Conservation (phyloP, 1,284 basidiomycete genomes). For the Naganishia albida region DNA sequence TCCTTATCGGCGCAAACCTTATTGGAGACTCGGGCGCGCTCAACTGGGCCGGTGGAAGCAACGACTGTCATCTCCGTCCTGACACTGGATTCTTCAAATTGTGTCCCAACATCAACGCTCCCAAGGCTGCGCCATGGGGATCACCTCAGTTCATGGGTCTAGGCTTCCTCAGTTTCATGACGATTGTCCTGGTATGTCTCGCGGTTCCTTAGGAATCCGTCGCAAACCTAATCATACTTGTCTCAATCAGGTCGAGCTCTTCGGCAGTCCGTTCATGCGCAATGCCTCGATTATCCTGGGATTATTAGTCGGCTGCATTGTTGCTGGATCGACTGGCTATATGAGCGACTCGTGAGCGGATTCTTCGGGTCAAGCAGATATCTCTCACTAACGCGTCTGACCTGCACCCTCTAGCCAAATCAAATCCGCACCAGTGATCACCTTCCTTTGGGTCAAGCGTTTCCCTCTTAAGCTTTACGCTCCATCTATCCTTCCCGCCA, state of each 20-base stretch:
- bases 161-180: conserved; percentile 77
- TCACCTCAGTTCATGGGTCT: conserved; percentile 79
- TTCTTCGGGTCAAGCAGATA: background rate
- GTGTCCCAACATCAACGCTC: conserved; percentile 69
- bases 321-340: conserved; percentile 72
- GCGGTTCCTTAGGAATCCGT: background rate
- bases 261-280: conserved; percentile 65
- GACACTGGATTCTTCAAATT: conserved; percentile 66
- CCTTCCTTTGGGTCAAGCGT: conserved; percentile 70
- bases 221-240: background rate
- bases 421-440: conserved; percentile 68
- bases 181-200: conserved; percentile 56
- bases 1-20: conserved; percentile 63
- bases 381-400: background rate
- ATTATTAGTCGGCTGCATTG: conserved; percentile 68
- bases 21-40: conserved; percentile 71
- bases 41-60: conserved; percentile 75
- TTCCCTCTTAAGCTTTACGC: conserved; percentile 78
- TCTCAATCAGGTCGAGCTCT: conserved; percentile 46
- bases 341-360: conserved; percentile 57
- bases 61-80: conserved; percentile 65
- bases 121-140: conserved; percentile 65
- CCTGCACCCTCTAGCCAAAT: conserved; percentile 56
- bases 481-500: conserved; percentile 77
- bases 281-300: conserved; percentile 56